Base-by-base conservation (phyloP, 495 filamentous ascomycete species). In the Aspergillus heteromorphus region DNA sequence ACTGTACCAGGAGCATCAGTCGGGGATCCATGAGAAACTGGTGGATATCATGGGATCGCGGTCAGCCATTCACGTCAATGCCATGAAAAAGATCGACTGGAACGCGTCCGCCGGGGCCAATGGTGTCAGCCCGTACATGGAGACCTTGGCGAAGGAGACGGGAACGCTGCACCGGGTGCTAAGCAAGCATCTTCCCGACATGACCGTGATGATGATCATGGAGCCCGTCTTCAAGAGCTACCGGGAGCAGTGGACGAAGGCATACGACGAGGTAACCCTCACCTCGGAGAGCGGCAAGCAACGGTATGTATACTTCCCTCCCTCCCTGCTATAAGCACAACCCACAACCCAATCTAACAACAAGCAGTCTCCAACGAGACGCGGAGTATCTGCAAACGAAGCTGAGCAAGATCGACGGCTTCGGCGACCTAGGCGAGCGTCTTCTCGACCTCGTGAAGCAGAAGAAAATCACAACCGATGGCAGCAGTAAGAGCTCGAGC, bases 11-110 rank as follows among this genome's bases (percentile, higher is more conserved):
- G 93, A 99, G 62, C 93, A 97, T 66, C 93, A 97, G 64, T 83
- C 83, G 29, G 89, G 83, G 56, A 97, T 97, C 52, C 89, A 95
- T 62, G 91, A 96, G 49, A 99, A 99, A 65, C 75, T 99, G 0
- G 87, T 96, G 14, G 91, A 96, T 53, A 97, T 99, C 55, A 97
- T 97, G 92, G 85, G 84, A 45, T 84, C 83, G 11, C 83, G 93
- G 1, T 87, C 87, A 6, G 70, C 80, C 1, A 71, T 82, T 0
- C 90, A 89, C 60, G 83, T 90, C 18, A 86, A 80, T 53, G 80
- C 82, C 16, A 84, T 99, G 74, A 88, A 83, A 65, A 82, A 83
- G 51, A 78, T 92, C 38, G 71, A 87, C 53, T 96, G 89, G 87
- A 86, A 92, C 55, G 59, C 71, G n/a, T 58, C 65, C 49, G 58